These are phyloP conservation scores for Cyclocybe cylindracea DNA, from an alignment of 768 basidiomycete species.

Conservation along the genomic window DNA sequence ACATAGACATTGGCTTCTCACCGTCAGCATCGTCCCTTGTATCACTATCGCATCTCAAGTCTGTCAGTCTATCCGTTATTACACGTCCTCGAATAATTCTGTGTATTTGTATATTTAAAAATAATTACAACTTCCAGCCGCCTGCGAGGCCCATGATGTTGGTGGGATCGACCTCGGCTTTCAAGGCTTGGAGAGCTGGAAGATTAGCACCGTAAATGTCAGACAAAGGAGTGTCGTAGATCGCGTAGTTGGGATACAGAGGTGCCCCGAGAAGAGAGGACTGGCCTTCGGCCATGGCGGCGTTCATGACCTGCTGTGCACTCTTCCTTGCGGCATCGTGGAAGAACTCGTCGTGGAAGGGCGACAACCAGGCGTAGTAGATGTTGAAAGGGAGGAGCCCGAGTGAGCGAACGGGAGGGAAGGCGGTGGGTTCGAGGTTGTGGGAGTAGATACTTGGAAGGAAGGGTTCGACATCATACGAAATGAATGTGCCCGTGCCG, in stretches of 20 bases:
- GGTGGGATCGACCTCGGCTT: conserved; percentile 49
- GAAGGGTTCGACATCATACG: conserved; percentile 56
- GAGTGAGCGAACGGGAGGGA: conserved; percentile 40
- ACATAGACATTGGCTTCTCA: no score
- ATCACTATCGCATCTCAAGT: no score
- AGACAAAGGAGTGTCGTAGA: conserved; percentile 48
- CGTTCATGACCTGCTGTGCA: conserved; percentile 37
- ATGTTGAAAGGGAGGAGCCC: conserved; percentile 48
- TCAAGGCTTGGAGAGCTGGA: conserved; percentile 37
- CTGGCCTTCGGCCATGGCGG: conserved; percentile 42
- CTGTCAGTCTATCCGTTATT: no score
- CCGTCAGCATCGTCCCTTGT: no score
- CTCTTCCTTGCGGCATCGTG: conserved; percentile 39
- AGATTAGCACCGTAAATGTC: conserved; percentile 55
- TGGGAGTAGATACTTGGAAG: conserved; percentile 40
- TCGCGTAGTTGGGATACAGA: conserved; percentile 64
- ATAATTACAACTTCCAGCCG: conserved; percentile 52
- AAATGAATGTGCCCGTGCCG: conserved; percentile 32
- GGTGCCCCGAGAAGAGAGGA: conserved; percentile 32
- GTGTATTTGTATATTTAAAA: no score
- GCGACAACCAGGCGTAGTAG: conserved; percentile 44
- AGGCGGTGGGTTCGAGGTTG: conserved; percentile 41
- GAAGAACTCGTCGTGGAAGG: conserved; percentile 39
- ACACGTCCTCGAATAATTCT: no score
- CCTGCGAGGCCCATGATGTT: conserved; percentile 70